A percentile compares a stretch with the other conserved stretches of the same genome.
Conservation (phyloP, 192 early-diverging fungal genomes). For the Backusella macrospora region DNA sequence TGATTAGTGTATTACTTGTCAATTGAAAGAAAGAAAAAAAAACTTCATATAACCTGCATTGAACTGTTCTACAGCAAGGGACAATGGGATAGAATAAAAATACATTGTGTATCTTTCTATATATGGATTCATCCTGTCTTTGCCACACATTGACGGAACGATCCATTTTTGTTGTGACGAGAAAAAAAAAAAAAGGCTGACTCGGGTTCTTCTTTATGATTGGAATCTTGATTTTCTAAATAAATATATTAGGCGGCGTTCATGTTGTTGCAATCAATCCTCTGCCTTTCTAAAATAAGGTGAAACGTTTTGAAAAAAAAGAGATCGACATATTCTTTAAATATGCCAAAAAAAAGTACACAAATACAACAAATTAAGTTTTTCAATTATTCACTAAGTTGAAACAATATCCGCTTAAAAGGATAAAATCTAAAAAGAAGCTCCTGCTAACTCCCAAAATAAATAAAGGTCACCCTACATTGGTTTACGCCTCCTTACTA, state of each 20-base stretch:
- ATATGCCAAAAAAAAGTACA: background rate
- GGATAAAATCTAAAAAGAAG: background rate
- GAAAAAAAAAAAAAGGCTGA: background rate
- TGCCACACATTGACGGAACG: conserved; percentile 7
- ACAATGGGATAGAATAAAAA: background rate
- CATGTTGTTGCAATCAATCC: background rate
- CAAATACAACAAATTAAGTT: background rate
- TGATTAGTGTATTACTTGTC: too few species aligned
- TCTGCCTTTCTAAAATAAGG: background rate
- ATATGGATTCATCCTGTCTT: background rate
- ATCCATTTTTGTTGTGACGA: background rate
- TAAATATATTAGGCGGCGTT: background rate
- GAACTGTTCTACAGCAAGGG: too few species aligned
- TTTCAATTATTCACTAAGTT: background rate
- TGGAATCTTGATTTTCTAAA: conserved; percentile 6
- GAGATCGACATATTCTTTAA: background rate
- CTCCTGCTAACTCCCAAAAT: background rate
- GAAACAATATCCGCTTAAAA: conserved; percentile 6
- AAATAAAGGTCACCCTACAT: too few species aligned
- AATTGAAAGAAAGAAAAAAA: background rate
- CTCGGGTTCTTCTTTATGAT: conserved; percentile 9
- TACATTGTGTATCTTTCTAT: conserved; percentile 1
- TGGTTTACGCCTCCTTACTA: too few species aligned
- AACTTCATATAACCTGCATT: too few species aligned
- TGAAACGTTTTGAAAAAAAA: background rate